Base-by-base conservation (phyloP, 805 yeast species). In the Yamadazyma scolyti region DNA sequence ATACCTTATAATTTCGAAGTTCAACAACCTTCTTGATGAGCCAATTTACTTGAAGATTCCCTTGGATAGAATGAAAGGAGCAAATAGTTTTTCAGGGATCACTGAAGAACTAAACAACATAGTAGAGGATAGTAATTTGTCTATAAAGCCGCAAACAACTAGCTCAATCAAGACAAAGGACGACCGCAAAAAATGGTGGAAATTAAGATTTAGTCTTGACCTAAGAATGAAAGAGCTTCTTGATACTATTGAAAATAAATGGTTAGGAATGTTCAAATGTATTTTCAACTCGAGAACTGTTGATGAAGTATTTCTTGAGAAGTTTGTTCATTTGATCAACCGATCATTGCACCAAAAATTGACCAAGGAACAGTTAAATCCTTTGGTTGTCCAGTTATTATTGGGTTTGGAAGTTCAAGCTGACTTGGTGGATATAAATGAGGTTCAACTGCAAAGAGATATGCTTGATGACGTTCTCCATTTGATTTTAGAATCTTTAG, bases 231-330 rank as follows among this genome's bases (percentile, higher is more conserved):
- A 68, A 23, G 54, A 52, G 2, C 53, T 88, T n/a, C 50, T 90
- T n/a, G 45, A 51, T 1, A 61, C 62, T 19, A 69, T 85, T 6
- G 90, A 86, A 33, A 52, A 53, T 14, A 58, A 62, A 33, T 85
- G 96, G 89, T 58, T 90, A 21, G 87, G 90, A 9, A 94, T 90
- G 0, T 83, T 87, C 42, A 59, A 59, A 31, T 79, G 88, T 0
- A 48, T 86, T 2, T 81, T 89, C 48, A 10, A 19, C 9, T 11
- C 16, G 7, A 7, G 27, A 24, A 24, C 9, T 12, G 11, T 9
- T 22, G 7, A 9, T 12, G 12, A 11, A 22, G 24, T 6, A 24
- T 6, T 24, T 24, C 9, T 10, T 14, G 9, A 11, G 9, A 19
- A 8, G 20, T 19, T 19, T 19, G 20, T 9, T 19, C 20, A 19